These are phyloP conservation scores for Corynascus novoguineensis DNA, from an alignment of 495 filamentous ascomycete species.

Conservation along the genomic window DNA sequence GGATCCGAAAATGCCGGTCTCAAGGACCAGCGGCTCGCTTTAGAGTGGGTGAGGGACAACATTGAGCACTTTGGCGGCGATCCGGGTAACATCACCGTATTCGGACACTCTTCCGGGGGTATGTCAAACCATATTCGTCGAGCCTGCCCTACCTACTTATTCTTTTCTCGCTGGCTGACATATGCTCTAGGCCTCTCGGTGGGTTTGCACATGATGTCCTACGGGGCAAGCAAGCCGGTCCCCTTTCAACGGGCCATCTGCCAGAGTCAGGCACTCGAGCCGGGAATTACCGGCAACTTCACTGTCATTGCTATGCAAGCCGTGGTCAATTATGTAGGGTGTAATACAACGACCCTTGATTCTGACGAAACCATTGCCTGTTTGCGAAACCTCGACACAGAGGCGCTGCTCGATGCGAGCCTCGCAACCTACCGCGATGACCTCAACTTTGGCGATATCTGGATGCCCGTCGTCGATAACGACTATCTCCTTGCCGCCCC, in stretches of 20 bases:
- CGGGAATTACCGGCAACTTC: not conserved
- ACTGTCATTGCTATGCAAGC: not conserved
- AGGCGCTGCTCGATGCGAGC: not conserved
- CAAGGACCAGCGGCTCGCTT: conserved; percentile 35
- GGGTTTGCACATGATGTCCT: not conserved
- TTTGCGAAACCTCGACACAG: not conserved
- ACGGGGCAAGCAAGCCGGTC: not conserved
- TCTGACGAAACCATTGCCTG: not conserved
- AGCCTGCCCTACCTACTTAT: no score
- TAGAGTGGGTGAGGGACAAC: conserved; percentile 54
- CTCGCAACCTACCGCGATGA: not conserved
- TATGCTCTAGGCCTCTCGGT: not conserved
- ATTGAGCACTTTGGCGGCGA: conserved; percentile 48
- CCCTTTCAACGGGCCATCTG: conserved; percentile 3
- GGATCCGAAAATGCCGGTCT: conserved; percentile 43
- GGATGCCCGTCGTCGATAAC: not conserved
- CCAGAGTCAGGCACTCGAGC: not conserved
- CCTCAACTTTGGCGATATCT: conserved; percentile 1
- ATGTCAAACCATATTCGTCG: no score
- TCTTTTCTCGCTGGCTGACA: no score
- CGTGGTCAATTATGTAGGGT: not conserved
- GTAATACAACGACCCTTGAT: not conserved
- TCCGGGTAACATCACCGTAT: conserved; percentile 43
- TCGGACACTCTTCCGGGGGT: conserved; percentile 50
- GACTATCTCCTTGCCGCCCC: not conserved